Evolutionary conservation across 441 rosid genomes (phyloP).

Genomic region (Mallotus repandus): DNA sequence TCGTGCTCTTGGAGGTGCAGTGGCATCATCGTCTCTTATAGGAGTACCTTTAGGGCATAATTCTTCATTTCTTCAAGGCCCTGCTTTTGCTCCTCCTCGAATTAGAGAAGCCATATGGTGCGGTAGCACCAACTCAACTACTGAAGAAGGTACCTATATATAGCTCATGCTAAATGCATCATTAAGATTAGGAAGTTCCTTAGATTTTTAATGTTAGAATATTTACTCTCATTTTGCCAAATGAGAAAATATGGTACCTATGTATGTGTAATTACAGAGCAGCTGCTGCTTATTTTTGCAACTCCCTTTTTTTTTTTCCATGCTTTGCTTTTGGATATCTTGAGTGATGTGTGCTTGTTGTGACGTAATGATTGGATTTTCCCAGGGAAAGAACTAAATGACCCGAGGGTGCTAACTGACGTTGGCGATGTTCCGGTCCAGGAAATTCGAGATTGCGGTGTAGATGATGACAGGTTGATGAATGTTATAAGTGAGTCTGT

Average conservation of each 20-base stretch:
- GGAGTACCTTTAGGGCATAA: conserved; percentile 98
- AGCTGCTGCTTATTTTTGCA: too few species aligned
- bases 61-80: conserved; percentile 98
- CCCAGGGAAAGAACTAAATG: conserved; percentile 83
- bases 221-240: too few species aligned
- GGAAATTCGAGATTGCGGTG: conserved; percentile 96
- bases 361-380: conserved; percentile 6
- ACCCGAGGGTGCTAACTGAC: conserved; percentile 89
- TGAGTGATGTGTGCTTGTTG: background rate
- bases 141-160: conserved; percentile 69
- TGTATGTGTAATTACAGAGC: too few species aligned
- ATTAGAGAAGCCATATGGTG: conserved; percentile 99
- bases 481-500: conserved; percentile 82
- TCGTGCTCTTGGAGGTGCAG: conserved; percentile 83
- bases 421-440: conserved; percentile 97
- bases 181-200: background rate
- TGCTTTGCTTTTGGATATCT: background rate
- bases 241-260: too few species aligned
- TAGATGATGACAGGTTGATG: conserved; percentile 92
- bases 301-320: too few species aligned
- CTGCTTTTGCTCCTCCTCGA: conserved; percentile 97
- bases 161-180: too few species aligned
- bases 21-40: conserved; percentile 71
- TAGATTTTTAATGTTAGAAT: background rate
- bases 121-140: conserved; percentile 90